phyloP scores from a whole-genome alignment of 2,329 filamentous ascomycete species.

The Hypoxylon sp. region DNA sequence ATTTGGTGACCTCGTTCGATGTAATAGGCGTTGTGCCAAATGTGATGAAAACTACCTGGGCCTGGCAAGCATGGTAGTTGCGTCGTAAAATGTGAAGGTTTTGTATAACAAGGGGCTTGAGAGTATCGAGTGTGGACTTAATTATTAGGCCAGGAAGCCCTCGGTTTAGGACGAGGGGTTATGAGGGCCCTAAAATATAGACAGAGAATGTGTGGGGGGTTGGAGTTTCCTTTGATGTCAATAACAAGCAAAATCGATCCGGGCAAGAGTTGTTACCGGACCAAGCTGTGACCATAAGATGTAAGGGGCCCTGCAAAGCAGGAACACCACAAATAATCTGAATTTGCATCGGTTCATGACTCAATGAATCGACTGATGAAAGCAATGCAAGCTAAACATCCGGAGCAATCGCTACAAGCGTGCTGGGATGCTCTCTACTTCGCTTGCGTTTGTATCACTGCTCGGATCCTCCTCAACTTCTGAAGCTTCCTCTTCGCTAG shows the following conservation, averaged over 20 bases:
- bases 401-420: constrained; percentile 19
- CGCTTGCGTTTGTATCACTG: constrained; percentile 55
- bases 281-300: background rate
- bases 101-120: background rate
- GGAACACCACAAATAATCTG: background rate
- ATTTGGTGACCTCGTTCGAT: background rate
- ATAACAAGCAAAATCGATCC: background rate
- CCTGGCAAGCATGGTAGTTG: background rate
- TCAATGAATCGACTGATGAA: background rate
- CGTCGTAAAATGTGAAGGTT: background rate
- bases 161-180: background rate
- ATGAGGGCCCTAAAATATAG: no score
- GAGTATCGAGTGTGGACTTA: background rate
- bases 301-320: background rate
- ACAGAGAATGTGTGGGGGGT: no score
- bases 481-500: constrained; percentile 25
- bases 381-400: background rate
- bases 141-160: background rate
- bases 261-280: background rate
- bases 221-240: background rate
- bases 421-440: constrained; percentile 53
- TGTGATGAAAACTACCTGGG: background rate
- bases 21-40: background rate
- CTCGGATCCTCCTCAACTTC: constrained; percentile 43
- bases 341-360: background rate